phyloP scores from a whole-genome alignment of 2,329 filamentous ascomycete species.

The Aspergillus ruber region DNA sequence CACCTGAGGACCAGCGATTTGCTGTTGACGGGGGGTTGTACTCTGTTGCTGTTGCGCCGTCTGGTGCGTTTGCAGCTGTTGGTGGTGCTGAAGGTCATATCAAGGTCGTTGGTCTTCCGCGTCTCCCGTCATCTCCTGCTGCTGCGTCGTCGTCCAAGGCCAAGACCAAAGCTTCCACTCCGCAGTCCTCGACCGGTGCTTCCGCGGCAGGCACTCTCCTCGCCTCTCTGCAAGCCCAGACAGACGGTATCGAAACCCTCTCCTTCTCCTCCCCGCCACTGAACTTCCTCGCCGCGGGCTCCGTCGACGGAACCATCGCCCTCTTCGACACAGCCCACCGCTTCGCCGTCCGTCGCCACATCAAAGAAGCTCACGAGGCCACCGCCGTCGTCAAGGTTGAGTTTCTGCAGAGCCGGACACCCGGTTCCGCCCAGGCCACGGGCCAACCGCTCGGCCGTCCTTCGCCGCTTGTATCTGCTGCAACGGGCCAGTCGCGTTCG shows the following conservation, averaged over 20 bases:
- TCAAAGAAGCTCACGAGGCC: slow-evolving; percentile 78
- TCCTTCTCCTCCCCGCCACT: slow-evolving; percentile 57
- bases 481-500: slow-evolving; percentile 45
- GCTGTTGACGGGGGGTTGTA: slow-evolving; percentile 86
- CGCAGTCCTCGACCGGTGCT: slow-evolving; percentile 28
- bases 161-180: slow-evolving; percentile 43
- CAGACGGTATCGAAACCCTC: slow-evolving; percentile 70
- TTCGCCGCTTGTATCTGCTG: slow-evolving; percentile 18
- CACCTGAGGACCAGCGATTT: slow-evolving; percentile 79
- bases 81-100: slow-evolving; percentile 84
- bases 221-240: slow-evolving; percentile 73
- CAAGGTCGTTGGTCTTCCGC: slow-evolving; percentile 76
- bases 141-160: slow-evolving; percentile 42
- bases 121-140: slow-evolving; percentile 39
- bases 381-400: slow-evolving; percentile 88
- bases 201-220: slow-evolving; percentile 64
- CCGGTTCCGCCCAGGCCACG: slow-evolving; percentile 15
- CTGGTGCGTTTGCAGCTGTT: slow-evolving; percentile 70
- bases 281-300: slow-evolving; percentile 56
- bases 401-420: slow-evolving; percentile 55
- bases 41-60: slow-evolving; percentile 76
- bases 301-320: slow-evolving; percentile 64
- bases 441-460: slow-evolving; percentile 14
- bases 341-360: slow-evolving; percentile 78
- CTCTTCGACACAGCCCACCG: slow-evolving; percentile 81